A percentile compares a stretch with the other conserved stretches of the same genome.
phyloP scores from a whole-genome alignment of 2,329 filamentous ascomycete genomes.

The Monosporascus ibericus region DNA sequence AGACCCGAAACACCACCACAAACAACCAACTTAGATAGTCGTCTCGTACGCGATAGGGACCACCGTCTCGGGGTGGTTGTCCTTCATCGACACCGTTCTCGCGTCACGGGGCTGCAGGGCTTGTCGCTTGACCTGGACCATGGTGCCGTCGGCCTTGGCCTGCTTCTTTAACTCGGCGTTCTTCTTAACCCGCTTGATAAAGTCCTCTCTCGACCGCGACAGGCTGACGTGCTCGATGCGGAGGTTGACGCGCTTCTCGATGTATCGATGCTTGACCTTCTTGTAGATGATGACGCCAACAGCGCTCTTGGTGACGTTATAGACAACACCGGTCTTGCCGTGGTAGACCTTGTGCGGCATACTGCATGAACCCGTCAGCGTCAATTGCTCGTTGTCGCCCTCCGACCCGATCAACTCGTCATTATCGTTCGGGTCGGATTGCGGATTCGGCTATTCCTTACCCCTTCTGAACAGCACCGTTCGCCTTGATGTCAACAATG shows the following conservation, averaged over 20 bases:
- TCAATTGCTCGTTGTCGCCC: no score
- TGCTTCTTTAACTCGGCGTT: conserved; percentile 90
- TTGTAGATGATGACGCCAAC: conserved; percentile 99
- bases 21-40: conserved; percentile 64
- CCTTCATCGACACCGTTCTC: conserved; percentile 70
- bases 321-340: conserved; percentile 96
- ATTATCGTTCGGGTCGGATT: conserved; percentile 5
- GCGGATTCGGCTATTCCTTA: conserved; percentile 45
- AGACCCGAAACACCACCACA: conserved; percentile 23
- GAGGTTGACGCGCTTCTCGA: conserved; percentile 99
- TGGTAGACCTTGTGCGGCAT: conserved; percentile 99
- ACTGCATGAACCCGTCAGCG: conserved; percentile 38
- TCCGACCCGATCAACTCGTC: conserved; percentile 1
- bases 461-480: conserved; percentile 98
- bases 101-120: conserved; percentile 74
- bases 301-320: conserved; percentile 98
- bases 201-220: conserved; percentile 94
- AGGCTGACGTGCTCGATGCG: conserved; percentile 94
- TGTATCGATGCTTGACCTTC: conserved; percentile 98
- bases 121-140: conserved; percentile 89
- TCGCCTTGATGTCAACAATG: conserved; percentile 97
- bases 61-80: conserved; percentile 86
- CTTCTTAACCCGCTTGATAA: conserved; percentile 91
- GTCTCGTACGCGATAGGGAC: conserved; percentile 95
- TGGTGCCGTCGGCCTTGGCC: conserved; percentile 83